Conservation (phyloP, 2,329 filamentous ascomycete species). For the Pyricularia sp. region DNA sequence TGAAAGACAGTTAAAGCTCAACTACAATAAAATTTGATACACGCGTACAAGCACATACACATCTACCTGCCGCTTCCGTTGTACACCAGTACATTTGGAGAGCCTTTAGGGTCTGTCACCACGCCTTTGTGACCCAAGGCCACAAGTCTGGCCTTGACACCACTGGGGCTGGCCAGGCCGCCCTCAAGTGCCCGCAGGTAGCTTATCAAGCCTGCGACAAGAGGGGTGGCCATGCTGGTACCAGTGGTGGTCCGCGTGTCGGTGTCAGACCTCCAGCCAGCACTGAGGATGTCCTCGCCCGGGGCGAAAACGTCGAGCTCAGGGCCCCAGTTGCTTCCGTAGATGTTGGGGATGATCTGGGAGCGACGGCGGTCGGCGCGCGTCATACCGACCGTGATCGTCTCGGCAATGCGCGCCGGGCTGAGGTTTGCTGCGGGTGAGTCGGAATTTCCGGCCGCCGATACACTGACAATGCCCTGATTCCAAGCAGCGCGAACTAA, state of each 20-base stretch:
- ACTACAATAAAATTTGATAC: not conserved
- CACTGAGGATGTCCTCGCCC: conserved; percentile 42
- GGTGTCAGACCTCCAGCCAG: conserved; percentile 38
- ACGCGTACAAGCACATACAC: not conserved
- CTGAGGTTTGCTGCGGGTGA: conserved; percentile 4
- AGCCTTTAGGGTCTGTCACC: conserved; percentile 4
- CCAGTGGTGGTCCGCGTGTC: conserved; percentile 32
- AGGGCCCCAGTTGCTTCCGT: conserved; percentile 49
- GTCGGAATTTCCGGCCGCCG: not conserved
- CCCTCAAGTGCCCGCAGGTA: conserved; percentile 36
- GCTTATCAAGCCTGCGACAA: conserved; percentile 23
- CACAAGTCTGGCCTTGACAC: not conserved
- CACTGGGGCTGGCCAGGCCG: not conserved
- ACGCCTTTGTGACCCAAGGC: not conserved
- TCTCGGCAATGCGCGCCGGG: conserved; percentile 17
- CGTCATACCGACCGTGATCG: conserved; percentile 21
- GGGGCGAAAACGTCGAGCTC: conserved; percentile 47
- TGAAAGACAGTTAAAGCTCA: not conserved
- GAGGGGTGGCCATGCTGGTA: conserved; percentile 30
- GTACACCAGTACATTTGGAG: conserved; percentile 10
- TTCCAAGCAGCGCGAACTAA: conserved; percentile 24
- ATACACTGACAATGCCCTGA: conserved; percentile 25
- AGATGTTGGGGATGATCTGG: conserved; percentile 38
- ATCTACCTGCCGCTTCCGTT: conserved; percentile 8
- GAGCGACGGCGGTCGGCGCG: conserved; percentile 27